Evolutionary conservation across 257 asterid genomes (phyloP).

Genomic region (Penstemon eatonii): DNA sequence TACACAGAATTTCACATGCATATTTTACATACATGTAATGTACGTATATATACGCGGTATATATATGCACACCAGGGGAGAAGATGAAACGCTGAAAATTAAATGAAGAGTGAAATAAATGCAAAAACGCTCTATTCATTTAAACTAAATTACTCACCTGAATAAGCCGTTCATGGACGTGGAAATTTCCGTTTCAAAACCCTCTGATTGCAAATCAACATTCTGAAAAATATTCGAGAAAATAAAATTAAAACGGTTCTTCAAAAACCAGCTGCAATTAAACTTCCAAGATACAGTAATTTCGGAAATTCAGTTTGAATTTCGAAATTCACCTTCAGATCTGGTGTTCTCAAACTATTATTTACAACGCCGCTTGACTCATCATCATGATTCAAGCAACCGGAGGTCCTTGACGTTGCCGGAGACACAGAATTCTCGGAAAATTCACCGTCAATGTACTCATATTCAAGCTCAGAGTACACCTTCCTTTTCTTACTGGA

Average conservation of each 20-base stretch:
- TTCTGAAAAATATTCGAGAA: conserved; percentile 29
- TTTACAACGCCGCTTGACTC: conserved; percentile 34
- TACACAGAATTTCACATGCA: background rate
- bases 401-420: conserved; percentile 45
- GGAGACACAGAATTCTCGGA: conserved; percentile 44
- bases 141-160: conserved; percentile 46
- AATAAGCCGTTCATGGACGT: conserved; percentile 41
- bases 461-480: conserved; percentile 29
- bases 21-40: background rate
- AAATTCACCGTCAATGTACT: conserved; percentile 25
- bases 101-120: conserved; percentile 9
- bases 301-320: conserved; percentile 27
- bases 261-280: conserved; percentile 14
- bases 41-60: background rate
- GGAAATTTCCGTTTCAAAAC: conserved; percentile 49
- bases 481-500: conserved; percentile 57
- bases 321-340: conserved; percentile 65
- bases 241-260: conserved; percentile 1
- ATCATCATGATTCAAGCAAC: conserved; percentile 27
- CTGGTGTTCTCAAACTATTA: conserved; percentile 43
- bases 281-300: conserved; percentile 3
- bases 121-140: conserved; percentile 7
- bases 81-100: conserved; percentile 14
- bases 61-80: background rate
- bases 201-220: conserved; percentile 50